Evolutionary conservation across 106 monocot species (phyloP).

Genomic region (Allium sativum): DNA sequence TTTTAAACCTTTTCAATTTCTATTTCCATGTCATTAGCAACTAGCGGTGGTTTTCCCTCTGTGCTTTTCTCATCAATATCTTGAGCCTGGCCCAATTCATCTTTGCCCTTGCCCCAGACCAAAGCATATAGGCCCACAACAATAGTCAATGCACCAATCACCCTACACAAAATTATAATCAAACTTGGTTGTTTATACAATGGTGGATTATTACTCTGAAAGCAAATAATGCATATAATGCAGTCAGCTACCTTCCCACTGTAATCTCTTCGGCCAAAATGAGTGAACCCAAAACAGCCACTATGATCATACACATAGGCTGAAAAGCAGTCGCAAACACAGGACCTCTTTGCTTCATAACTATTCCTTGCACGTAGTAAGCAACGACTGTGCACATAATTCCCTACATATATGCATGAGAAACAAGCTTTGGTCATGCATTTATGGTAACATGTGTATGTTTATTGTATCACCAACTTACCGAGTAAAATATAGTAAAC

Average conservation of each 20-base stretch:
- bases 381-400: slow-evolving; percentile 9
- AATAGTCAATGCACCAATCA: slow-evolving; percentile 5
- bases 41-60: too few relatives aligned
- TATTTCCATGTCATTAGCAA: too few relatives aligned
- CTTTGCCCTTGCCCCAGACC: slow-evolving; percentile 7
- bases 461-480: not conserved
- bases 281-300: slow-evolving; percentile 2
- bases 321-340: slow-evolving; percentile 19
- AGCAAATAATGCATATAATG: not conserved
- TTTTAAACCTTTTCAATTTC: too few relatives aligned
- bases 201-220: not conserved
- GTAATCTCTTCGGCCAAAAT: slow-evolving; percentile 12
- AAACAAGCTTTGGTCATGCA: not conserved
- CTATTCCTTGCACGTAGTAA: slow-evolving; percentile 13
- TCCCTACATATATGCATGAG: not conserved
- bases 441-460: not conserved
- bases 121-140: slow-evolving; percentile 6
- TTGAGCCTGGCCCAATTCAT: not conserved
- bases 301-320: slow-evolving; percentile 12
- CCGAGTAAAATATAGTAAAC: slow-evolving; percentile 5
- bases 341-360: slow-evolving; percentile 12
- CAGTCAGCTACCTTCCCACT: slow-evolving; percentile 6
- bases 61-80: not conserved
- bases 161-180: not conserved
- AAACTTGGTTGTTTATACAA: too few relatives aligned